Evolutionary conservation across 345 rosid genomes (phyloP).

Genomic region (Microthlaspi erraticum): DNA sequence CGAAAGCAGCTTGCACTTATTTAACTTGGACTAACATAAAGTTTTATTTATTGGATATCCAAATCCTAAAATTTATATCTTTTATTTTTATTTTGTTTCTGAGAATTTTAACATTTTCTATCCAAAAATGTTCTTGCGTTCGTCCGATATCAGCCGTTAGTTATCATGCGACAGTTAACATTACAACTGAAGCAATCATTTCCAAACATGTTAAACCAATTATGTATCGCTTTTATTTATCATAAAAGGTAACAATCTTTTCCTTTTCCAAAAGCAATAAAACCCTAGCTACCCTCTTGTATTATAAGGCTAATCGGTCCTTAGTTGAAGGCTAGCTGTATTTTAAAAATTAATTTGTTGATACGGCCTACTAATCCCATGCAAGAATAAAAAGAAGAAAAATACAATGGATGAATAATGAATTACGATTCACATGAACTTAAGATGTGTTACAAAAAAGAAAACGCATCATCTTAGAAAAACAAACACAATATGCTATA

Average conservation of each 20-base stretch:
- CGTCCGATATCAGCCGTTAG: neutral
- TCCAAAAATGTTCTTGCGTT: neutral
- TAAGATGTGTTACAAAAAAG: neutral
- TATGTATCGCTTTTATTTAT: constrained; percentile 14
- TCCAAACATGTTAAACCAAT: constrained; percentile 10
- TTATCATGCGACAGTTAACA: neutral
- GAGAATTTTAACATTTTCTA: neutral
- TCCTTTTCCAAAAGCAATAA: constrained; percentile 38
- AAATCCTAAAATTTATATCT: constrained; percentile 39
- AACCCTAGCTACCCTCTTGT: constrained; percentile 23
- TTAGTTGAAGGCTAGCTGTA: constrained; percentile 26
- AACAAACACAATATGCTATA: neutral
- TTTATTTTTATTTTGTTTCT: neutral
- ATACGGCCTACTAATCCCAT: neutral
- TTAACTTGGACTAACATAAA: constrained; percentile 10
- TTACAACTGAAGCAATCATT: neutral
- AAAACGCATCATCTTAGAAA: neutral
- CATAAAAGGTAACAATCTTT: constrained; percentile 44
- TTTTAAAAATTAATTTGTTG: neutral
- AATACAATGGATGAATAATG: neutral
- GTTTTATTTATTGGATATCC: constrained; percentile 35
- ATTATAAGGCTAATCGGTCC: constrained; percentile 5
- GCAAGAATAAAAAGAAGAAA: neutral
- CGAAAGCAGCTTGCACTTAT: constrained; percentile 44
- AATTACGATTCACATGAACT: neutral